phyloP scores from a whole-genome alignment of 495 filamentous ascomycete genomes.

The Aspergillus egyptiacus region DNA sequence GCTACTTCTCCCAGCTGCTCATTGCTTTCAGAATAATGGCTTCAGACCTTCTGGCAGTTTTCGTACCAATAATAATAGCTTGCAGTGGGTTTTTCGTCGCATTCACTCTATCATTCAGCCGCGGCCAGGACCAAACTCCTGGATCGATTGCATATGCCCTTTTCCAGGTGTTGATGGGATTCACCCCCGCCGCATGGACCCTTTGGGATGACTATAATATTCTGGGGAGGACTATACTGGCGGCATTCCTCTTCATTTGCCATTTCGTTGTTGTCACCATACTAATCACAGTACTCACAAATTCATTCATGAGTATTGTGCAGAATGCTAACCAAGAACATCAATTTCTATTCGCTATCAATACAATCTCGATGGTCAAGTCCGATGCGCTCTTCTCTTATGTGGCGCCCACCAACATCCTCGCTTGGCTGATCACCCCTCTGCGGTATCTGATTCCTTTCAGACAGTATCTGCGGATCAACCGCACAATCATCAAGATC shows the following conservation, averaged over 20 bases:
- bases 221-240: slow-evolving; percentile 67
- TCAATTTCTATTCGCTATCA: slow-evolving; percentile 90
- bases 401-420: slow-evolving; percentile 77
- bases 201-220: slow-evolving; percentile 73
- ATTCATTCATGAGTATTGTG: slow-evolving; percentile 89
- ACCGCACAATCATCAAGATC: slow-evolving; percentile 79
- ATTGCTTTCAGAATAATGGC: slow-evolving; percentile 93
- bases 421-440: slow-evolving; percentile 81
- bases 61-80: slow-evolving; percentile 72
- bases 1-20: slow-evolving; percentile 88
- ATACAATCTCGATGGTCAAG: slow-evolving; percentile 94
- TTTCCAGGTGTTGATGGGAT: slow-evolving; percentile 93
- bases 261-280: slow-evolving; percentile 94
- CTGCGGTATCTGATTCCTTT: slow-evolving; percentile 73
- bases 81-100: slow-evolving; percentile 95
- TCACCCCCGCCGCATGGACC: slow-evolving; percentile 67
- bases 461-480: slow-evolving; percentile 69
- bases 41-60: slow-evolving; percentile 75
- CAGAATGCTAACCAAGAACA: slow-evolving; percentile 90
- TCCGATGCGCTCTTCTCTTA: slow-evolving; percentile 91
- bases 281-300: slow-evolving; percentile 85
- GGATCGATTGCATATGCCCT: slow-evolving; percentile 69
- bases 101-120: slow-evolving; percentile 73
- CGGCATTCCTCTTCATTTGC: slow-evolving; percentile 82
- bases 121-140: slow-evolving; percentile 49